Conservation (phyloP, 2,329 filamentous ascomycete genomes). For the Alternaria longipes region DNA sequence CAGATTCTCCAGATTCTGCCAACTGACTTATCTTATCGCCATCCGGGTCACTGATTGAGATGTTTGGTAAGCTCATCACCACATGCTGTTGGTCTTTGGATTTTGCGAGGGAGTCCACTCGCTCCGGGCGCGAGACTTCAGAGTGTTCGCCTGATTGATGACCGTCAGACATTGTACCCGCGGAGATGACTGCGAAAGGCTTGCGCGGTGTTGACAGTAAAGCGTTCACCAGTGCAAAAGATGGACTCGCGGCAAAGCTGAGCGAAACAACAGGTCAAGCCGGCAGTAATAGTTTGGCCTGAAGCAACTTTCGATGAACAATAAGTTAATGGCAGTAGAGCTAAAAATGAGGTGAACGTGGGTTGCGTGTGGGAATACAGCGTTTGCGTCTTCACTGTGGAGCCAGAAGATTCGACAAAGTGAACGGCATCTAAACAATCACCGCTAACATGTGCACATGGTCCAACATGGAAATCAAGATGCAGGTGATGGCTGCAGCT, state of each 20-base stretch:
- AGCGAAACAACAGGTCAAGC: neutral
- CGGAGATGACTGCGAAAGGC: neutral
- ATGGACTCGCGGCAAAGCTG: neutral
- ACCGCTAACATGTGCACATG: neutral
- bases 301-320: neutral
- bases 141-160: neutral
- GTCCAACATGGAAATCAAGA: neutral
- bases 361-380: constrained; percentile 6
- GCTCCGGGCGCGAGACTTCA: neutral
- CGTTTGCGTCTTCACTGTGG: constrained; percentile 15
- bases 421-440: neutral
- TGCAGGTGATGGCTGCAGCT: neutral
- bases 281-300: neutral
- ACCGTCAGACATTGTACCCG: neutral
- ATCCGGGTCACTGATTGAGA: neutral
- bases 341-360: constrained; percentile 15
- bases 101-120: neutral
- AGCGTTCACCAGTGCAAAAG: neutral
- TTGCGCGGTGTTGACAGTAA: neutral
- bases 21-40: neutral
- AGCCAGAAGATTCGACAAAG: neutral
- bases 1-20: neutral
- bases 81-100: neutral
- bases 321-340: neutral
- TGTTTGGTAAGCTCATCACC: constrained; percentile 2